phyloP scores from a whole-genome alignment of 805 yeast genomes.

The Suhomyces faveliae region DNA sequence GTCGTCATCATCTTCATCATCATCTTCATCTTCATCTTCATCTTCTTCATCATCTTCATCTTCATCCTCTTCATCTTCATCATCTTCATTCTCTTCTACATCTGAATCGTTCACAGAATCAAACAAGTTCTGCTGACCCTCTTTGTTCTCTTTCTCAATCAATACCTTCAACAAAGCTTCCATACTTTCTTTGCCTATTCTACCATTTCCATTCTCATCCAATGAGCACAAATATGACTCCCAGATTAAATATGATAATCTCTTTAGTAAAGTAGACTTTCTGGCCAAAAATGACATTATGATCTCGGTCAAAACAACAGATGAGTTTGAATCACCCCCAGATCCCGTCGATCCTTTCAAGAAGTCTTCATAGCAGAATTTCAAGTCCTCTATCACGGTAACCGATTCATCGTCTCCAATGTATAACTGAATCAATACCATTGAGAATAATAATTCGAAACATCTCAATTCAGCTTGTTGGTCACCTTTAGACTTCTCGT shows the following conservation, averaged over 20 bases:
- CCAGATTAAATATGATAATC: conserved; percentile 40
- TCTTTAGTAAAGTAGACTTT: conserved; percentile 36
- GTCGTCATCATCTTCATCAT: conserved; percentile 19
- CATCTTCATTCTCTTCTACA: conserved; percentile 23
- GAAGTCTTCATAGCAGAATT: conserved; percentile 53
- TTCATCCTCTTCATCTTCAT: conserved; percentile 29
- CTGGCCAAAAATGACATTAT: conserved; percentile 45
- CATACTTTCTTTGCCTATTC: conserved; percentile 32
- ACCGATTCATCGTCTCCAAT: conserved; percentile 77
- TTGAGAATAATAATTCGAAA: conserved; percentile 74
- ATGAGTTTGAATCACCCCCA: conserved; percentile 33
- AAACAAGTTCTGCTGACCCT: conserved; percentile 76
- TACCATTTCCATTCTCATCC: conserved; percentile 23
- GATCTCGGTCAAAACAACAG: conserved; percentile 41
- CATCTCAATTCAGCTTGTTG: conserved; percentile 51
- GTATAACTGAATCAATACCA: conserved; percentile 74
- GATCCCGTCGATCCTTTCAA: conserved; percentile 26
- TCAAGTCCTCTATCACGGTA: conserved; percentile 69
- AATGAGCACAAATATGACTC: conserved; percentile 36
- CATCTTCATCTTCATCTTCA: conserved; percentile 25
- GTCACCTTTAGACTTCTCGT: conserved; percentile 20
- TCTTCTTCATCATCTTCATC: conserved; percentile 21
- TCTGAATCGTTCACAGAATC: conserved; percentile 50
- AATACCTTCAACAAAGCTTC: conserved; percentile 37
- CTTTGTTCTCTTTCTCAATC: conserved; percentile 67